Percentiles rank a stretch among this genome's conserved stretches.
These are phyloP conservation scores for Jaltomata sinuosa DNA, from an alignment of 257 asterid genomes.

Conservation along the genomic window DNA sequence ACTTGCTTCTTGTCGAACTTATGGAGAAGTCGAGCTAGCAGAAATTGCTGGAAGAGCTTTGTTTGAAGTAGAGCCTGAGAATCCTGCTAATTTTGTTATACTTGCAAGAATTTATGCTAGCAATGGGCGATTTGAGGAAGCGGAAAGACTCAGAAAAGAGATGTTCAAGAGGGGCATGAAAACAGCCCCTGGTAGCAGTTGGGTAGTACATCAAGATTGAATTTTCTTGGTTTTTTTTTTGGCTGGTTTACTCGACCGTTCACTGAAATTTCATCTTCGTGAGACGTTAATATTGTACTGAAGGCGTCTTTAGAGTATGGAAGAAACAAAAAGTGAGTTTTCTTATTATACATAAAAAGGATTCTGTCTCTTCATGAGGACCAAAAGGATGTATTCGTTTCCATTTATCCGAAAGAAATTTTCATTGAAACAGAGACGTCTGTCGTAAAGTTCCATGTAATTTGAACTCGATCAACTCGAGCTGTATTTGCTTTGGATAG, in stretches of 20 bases:
- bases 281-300: background rate
- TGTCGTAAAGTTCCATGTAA: background rate
- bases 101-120: constrained; percentile 27
- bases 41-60: constrained; percentile 38
- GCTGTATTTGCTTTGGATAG: background rate
- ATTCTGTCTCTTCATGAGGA: background rate
- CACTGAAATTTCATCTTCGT: background rate
- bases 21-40: constrained; percentile 42
- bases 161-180: constrained; percentile 33
- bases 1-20: constrained; percentile 39
- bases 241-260: background rate
- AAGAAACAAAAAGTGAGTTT: background rate
- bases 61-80: constrained; percentile 36
- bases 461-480: background rate
- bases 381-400: background rate
- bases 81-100: constrained; percentile 41
- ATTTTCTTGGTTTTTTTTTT: background rate
- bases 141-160: constrained; percentile 21
- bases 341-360: background rate
- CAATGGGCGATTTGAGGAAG: constrained; percentile 26
- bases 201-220: constrained; percentile 23
- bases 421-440: background rate
- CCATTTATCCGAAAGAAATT: background rate
- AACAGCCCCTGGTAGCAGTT: constrained; percentile 35
- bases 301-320: background rate